A percentile compares a stretch with the other conserved stretches of the same genome.
Conservation (phyloP, 345 rosid species). For the Hypericum androsaemum region DNA sequence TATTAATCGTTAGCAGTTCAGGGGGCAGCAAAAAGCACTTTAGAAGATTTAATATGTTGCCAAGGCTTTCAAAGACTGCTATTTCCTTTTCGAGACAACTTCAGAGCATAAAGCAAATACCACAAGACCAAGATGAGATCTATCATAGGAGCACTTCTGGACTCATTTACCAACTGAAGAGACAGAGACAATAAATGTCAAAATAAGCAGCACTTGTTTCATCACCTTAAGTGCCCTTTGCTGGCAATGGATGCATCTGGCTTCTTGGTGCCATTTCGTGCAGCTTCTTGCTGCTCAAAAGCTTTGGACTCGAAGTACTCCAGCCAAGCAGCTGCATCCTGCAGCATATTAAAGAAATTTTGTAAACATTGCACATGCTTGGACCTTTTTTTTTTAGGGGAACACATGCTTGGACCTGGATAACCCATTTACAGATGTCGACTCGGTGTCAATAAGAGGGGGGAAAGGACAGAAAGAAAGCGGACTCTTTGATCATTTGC, state of each 20-base stretch:
- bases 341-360: conserved; percentile 10
- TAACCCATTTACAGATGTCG: not conserved
- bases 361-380: not conserved
- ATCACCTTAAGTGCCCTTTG: conserved; percentile 96
- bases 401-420: not conserved
- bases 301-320: conserved; percentile 98
- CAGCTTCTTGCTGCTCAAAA: conserved; percentile 97
- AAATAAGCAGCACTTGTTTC: not conserved
- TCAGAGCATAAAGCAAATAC: no score
- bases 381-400: no score
- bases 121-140: no score
- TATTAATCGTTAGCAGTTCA: no score
- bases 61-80: no score
- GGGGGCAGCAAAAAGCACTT: no score
- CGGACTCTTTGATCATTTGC: no score
- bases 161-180: not conserved
- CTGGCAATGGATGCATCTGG: conserved; percentile 99
- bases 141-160: no score
- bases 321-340: conserved; percentile 99
- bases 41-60: no score
- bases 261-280: conserved; percentile 88
- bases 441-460: no score
- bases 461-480: no score
- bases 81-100: no score
- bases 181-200: not conserved